Conservation (phyloP, 2,329 filamentous ascomycete genomes). For the Aspergillus spinulosporus region DNA sequence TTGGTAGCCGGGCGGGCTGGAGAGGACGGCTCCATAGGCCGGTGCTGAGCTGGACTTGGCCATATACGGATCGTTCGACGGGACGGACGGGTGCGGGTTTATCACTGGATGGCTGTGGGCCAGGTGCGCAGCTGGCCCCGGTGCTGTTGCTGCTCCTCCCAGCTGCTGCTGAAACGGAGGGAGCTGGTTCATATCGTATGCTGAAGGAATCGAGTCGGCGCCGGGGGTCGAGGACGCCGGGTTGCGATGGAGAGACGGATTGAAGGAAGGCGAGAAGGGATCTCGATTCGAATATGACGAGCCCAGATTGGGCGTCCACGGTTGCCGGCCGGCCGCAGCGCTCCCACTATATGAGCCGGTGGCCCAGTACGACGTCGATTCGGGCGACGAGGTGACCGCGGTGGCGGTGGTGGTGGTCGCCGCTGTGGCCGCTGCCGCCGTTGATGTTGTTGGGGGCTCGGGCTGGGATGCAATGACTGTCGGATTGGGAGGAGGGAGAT, state of each 20-base stretch:
- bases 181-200: constrained; percentile 65
- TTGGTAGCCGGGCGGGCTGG: constrained; percentile 45
- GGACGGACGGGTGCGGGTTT: constrained; percentile 51
- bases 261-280: constrained; percentile 60
- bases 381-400: constrained; percentile 32
- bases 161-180: constrained; percentile 63
- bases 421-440: constrained; percentile 34
- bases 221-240: constrained; percentile 60
- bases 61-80: constrained; percentile 60
- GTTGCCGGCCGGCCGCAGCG: constrained; percentile 45
- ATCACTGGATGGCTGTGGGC: constrained; percentile 48
- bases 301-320: constrained; percentile 45
- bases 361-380: constrained; percentile 60
- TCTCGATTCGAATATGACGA: constrained; percentile 49
- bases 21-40: constrained; percentile 41
- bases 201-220: constrained; percentile 64
- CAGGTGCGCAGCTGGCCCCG: constrained; percentile 48
- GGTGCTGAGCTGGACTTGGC: constrained; percentile 56
- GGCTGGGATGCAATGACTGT: constrained; percentile 63
- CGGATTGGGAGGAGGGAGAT: constrained; percentile 48
- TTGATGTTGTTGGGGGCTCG: constrained; percentile 59
- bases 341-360: constrained; percentile 58
- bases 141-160: constrained; percentile 52
- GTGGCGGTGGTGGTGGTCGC: constrained; percentile 29
- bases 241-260: constrained; percentile 52